A percentile compares a stretch with the other conserved stretches of the same genome.
These are phyloP conservation scores for Linaria vulgaris DNA, from an alignment of 257 asterid genomes.

Conservation along the genomic window DNA sequence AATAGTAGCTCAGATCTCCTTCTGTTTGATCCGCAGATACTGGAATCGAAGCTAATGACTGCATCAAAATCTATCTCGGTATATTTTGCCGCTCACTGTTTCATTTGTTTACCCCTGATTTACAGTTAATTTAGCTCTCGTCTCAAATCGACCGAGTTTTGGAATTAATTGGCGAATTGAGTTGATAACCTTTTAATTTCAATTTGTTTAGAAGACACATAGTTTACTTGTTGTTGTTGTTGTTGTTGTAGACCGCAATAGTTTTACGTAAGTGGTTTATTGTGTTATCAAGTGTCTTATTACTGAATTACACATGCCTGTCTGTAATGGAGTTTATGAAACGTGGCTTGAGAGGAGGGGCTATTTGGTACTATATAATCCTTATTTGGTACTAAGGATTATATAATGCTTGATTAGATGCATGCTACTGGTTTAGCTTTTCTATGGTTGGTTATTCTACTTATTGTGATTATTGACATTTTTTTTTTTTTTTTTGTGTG, in stretches of 20 bases:
- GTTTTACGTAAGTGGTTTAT: neutral
- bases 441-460: neutral
- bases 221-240: too few relatives aligned
- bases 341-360: neutral
- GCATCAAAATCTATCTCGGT: slow-evolving; percentile 78
- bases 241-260: neutral
- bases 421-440: neutral
- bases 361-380: neutral
- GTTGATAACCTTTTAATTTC: neutral
- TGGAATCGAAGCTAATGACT: slow-evolving; percentile 72
- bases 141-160: slow-evolving; percentile 5
- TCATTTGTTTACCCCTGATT: neutral
- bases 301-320: neutral
- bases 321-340: neutral
- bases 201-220: too few relatives aligned
- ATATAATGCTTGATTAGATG: neutral
- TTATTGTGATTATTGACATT: neutral
- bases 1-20: slow-evolving; percentile 17
- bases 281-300: neutral
- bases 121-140: neutral
- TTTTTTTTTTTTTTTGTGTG: neutral
- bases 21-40: slow-evolving; percentile 64
- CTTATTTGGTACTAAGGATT: neutral
- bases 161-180: neutral
- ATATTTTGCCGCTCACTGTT: neutral